Base-by-base conservation (phyloP, 140 eudicot genomes). In the Ambrosia hybrid region DNA sequence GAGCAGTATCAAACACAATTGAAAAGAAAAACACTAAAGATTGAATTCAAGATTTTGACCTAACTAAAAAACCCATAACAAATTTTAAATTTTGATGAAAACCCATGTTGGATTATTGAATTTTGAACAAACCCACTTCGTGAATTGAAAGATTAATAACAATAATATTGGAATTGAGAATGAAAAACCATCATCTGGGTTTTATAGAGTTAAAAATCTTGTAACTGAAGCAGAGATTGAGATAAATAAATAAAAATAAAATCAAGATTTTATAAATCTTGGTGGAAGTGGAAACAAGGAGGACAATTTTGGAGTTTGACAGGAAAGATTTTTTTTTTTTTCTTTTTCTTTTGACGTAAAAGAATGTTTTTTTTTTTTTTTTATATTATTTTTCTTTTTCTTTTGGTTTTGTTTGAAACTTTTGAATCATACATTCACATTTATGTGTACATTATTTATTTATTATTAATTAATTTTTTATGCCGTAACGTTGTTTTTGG, bases 251-350 rank as follows among this genome's bases (percentile, higher is more conserved):
- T 14, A 17, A 15, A 9, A 43, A 12, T 30, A 30, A 15, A 5
- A 8, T 66, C 49, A 4, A 45, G 60, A 21, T 64, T 64, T 5
- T 37, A 72, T 4, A 57, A 52, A 65, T 65, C 67, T 74, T 34
- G 66, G 12, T 12, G 72, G 71, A 43, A 63, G 52, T 39, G 62
- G 67, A 51, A 79, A 73, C 65, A 79, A 73, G 46, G 45, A 51
- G 76, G 76, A 48, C 65, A 77, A 55, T 37, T 79, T 67, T 73
- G 79, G 59, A 79, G 79, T 79, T 79, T 65, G 79, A 72, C 75
- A 79, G 72, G 21, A 75, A 78, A 67, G 63, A 80, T 80, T 75
- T 76, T 78, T 45, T 49, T 39, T 52, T 64, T 14, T 61, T 5
- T 59, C 64, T 6, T 68, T 38, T 75, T 74, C 45, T 15, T 69